Conservation (phyloP, 192 early-diverging fungal species). For the Backusella macrospora region DNA sequence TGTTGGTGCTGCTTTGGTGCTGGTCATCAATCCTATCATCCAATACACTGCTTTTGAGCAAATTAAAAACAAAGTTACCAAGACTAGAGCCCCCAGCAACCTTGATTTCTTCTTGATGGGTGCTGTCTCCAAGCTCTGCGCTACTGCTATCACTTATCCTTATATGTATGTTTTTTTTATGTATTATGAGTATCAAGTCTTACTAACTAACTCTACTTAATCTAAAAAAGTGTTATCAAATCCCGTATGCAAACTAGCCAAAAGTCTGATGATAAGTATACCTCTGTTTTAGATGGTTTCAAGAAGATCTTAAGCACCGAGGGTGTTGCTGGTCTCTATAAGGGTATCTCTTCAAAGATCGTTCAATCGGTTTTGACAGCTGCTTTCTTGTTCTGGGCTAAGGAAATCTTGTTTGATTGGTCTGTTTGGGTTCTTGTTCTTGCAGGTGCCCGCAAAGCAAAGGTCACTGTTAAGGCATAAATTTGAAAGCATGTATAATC, state of each 20-base stretch:
- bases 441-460: conserved; percentile 37
- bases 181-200: neutral
- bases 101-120: conserved; percentile 97
- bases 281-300: conserved; percentile 84
- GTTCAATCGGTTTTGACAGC: conserved; percentile 94
- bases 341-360: conserved; percentile 94
- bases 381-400: conserved; percentile 95
- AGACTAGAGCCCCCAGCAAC: conserved; percentile 64
- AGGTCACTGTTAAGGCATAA: conserved; percentile 27
- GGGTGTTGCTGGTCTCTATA: conserved; percentile 86
- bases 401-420: conserved; percentile 78
- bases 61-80: conserved; percentile 70
- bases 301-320: conserved; percentile 89
- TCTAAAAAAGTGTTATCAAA: conserved; percentile 79
- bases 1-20: conserved; percentile 90
- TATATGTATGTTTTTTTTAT: conserved; percentile 75
- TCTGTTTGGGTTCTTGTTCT: conserved; percentile 57
- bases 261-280: conserved; percentile 77
- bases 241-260: conserved; percentile 97
- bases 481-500: neutral
- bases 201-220: conserved; percentile 1
- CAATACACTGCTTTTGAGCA: conserved; percentile 99
- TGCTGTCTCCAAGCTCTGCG: conserved; percentile 92
- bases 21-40: conserved; percentile 99
- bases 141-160: conserved; percentile 97